phyloP scores from a whole-genome alignment of 805 yeast genomes.

The Hanseniaspora occidentalis region DNA sequence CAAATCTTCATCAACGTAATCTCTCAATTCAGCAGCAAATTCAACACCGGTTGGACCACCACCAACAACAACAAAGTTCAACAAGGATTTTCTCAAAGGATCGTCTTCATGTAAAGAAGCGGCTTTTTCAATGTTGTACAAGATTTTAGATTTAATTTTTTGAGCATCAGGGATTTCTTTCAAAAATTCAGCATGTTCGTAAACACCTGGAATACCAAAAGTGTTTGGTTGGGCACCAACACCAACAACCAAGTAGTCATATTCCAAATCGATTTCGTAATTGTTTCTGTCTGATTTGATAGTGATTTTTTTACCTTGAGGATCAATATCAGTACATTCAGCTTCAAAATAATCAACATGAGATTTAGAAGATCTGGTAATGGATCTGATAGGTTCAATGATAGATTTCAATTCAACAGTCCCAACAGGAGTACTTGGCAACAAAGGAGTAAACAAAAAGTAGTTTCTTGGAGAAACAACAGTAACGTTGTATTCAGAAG shows the following conservation, averaged over 20 bases:
- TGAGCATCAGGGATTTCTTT: conserved; percentile 86
- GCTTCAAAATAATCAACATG: conserved; percentile 82
- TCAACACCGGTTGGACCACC: conserved; percentile 99
- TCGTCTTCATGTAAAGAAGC: conserved; percentile 58
- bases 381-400: conserved; percentile 83
- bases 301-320: conserved; percentile 48
- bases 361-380: conserved; percentile 67
- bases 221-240: conserved; percentile 95
- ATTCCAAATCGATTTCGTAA: conserved; percentile 36
- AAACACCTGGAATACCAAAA: conserved; percentile 90
- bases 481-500: conserved; percentile 76
- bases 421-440: conserved; percentile 93
- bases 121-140: conserved; percentile 85
- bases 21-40: conserved; percentile 92
- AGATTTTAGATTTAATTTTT: conserved; percentile 66
- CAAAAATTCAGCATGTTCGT: conserved; percentile 74
- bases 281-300: conserved; percentile 41
- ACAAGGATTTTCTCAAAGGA: conserved; percentile 71
- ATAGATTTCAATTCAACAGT: conserved; percentile 83
- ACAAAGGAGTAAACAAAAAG: conserved; percentile 88
- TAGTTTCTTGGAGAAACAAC: conserved; percentile 91
- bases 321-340: conserved; percentile 76
- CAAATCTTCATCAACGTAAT: conserved; percentile 85
- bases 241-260: conserved; percentile 81
- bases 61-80: conserved; percentile 87